Conservation (phyloP, 495 filamentous ascomycete species). For the Penicillium egyptiacum region DNA sequence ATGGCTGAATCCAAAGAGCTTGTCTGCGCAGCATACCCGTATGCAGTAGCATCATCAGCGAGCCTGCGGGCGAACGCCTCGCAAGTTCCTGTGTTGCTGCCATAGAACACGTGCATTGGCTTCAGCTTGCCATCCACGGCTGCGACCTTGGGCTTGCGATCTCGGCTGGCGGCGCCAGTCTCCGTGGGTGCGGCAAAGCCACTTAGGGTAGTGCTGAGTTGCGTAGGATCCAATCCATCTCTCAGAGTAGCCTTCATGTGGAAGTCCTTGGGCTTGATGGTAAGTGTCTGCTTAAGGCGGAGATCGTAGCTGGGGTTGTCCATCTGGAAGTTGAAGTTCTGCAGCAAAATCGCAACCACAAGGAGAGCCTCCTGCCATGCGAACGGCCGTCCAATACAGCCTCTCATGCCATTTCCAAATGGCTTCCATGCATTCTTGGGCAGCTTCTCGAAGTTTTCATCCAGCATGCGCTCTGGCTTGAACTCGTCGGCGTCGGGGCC, state of each 20-base stretch:
- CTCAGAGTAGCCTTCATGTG: constrained; percentile 65
- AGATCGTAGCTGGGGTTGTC: constrained; percentile 57
- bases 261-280: constrained; percentile 74
- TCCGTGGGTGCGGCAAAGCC: constrained; percentile 19
- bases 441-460: constrained; percentile 57
- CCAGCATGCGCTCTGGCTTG: constrained; percentile 65
- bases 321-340: constrained; percentile 60
- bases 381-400: constrained; percentile 67
- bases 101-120: constrained; percentile 66
- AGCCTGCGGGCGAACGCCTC: constrained; percentile 65
- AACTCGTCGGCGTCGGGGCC: constrained; percentile 63
- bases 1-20: constrained; percentile 61
- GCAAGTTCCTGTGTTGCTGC: constrained; percentile 75
- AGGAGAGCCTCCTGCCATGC: constrained; percentile 63
- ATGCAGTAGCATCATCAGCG: constrained; percentile 54
- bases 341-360: constrained; percentile 56
- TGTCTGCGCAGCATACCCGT: constrained; percentile 59
- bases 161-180: constrained; percentile 20
- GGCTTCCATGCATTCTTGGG: constrained; percentile 62
- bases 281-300: constrained; percentile 67
- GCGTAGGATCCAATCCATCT: constrained; percentile 55
- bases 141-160: constrained; percentile 23
- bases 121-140: constrained; percentile 29
- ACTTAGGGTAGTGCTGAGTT: constrained; percentile 54
- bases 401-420: constrained; percentile 63